Percentiles rank a stretch among this genome's conserved stretches.
Conservation (phyloP, 192 early-diverging fungal genomes). For the Jimgerdemannia flammicorona region DNA sequence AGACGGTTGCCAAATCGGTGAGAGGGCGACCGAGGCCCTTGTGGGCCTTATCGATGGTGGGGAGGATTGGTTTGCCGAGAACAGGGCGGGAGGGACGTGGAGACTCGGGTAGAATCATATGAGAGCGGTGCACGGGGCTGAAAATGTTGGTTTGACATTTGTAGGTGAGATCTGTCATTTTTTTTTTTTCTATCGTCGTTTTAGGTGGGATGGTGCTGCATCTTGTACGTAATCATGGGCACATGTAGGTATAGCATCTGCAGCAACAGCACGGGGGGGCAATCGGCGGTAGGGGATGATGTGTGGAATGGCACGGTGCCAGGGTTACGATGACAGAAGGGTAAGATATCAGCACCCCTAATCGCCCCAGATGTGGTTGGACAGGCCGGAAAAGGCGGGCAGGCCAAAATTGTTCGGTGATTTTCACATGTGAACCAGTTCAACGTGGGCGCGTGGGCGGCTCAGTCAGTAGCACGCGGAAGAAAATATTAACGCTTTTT, state of each 20-base stretch:
- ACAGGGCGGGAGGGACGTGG: not conserved
- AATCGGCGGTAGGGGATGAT: too few relatives aligned
- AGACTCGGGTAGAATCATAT: not conserved
- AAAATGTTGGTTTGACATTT: not conserved
- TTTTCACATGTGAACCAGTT: not conserved
- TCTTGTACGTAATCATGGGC: not conserved
- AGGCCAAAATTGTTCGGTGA: not conserved
- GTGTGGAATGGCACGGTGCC: not conserved
- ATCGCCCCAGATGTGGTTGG: not conserved
- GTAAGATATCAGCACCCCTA: not conserved
- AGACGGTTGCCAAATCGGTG: not conserved
- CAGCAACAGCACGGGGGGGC: not conserved
- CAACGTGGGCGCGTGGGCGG: not conserved
- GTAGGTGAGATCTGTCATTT: not conserved
- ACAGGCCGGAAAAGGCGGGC: not conserved
- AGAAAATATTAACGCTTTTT: too few relatives aligned
- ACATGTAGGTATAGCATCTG: not conserved
- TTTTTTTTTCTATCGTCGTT: not conserved
- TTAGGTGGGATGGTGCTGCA: not conserved
- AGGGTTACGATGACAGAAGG: not conserved
- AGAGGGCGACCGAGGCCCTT: too few relatives aligned
- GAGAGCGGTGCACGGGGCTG: not conserved
- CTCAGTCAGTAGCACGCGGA: too few relatives aligned
- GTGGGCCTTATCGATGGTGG: not conserved
- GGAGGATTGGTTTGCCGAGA: not conserved